These are phyloP conservation scores for Yamadazyma siamensis DNA, from an alignment of 1,139 yeast genomes.

Conservation along the genomic window DNA sequence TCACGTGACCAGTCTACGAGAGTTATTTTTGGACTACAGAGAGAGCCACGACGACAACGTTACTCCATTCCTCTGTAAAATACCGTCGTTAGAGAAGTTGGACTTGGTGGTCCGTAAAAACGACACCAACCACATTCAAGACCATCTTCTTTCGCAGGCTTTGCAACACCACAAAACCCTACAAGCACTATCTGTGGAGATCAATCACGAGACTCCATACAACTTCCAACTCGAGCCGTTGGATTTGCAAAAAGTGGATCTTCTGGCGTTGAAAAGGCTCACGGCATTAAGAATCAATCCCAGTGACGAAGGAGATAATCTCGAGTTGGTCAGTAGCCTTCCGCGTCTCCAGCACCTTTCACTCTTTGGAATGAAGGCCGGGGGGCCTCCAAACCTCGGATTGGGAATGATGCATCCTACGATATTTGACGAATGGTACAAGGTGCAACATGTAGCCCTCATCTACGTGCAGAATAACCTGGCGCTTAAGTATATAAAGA, in stretches of 20 bases:
- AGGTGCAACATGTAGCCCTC: slow-evolving; percentile 52
- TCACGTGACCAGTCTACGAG: slow-evolving; percentile 21
- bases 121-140: slow-evolving; percentile 22
- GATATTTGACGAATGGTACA: slow-evolving; percentile 54
- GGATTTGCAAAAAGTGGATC: slow-evolving; percentile 12
- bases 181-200: slow-evolving; percentile 39
- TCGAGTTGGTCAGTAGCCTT: slow-evolving; percentile 22
- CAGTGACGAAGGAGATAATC: slow-evolving; percentile 22
- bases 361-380: slow-evolving; percentile 49
- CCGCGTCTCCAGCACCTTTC: slow-evolving; percentile 36
- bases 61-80: slow-evolving; percentile 29
- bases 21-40: slow-evolving; percentile 41
- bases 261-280: slow-evolving; percentile 20
- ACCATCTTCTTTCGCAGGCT: slow-evolving; percentile 4
- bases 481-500: slow-evolving; percentile 39
- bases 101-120: slow-evolving; percentile 46
- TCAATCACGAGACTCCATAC: slow-evolving; percentile 30
- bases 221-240: slow-evolving; percentile 29
- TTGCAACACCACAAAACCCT: slow-evolving; percentile 19
- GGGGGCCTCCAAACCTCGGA: slow-evolving; percentile 56
- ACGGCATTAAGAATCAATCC: slow-evolving; percentile 40
- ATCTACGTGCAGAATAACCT: slow-evolving; percentile 27
- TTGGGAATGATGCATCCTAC: slow-evolving; percentile 53
- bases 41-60: slow-evolving; percentile 43
- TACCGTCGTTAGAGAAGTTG: slow-evolving; percentile 20